Percentiles rank a stretch among this genome's conserved stretches.
Evolutionary conservation across 2,329 filamentous ascomycete species (phyloP).

Genomic region (Aspergillus glaucus): DNA sequence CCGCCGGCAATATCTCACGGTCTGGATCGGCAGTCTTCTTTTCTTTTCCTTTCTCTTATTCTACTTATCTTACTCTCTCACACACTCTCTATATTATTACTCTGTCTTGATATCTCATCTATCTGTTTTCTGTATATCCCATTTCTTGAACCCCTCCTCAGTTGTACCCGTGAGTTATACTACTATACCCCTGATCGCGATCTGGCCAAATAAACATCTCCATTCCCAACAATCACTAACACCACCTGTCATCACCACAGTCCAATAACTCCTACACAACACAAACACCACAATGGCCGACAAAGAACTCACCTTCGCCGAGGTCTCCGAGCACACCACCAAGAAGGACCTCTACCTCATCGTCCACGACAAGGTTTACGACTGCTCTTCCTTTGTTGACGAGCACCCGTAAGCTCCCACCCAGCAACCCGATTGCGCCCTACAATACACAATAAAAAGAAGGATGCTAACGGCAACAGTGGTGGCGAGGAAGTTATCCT

Average conservation of each 20-base stretch:
- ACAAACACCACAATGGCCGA: conserved; percentile 47
- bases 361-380: conserved; percentile 95
- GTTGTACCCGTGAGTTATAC: too few species aligned
- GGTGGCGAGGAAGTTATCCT: conserved; percentile 98
- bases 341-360: conserved; percentile 91
- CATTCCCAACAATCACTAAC: not conserved
- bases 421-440: too few species aligned
- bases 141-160: too few species aligned
- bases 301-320: conserved; percentile 65
- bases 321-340: conserved; percentile 77
- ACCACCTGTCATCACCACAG: not conserved
- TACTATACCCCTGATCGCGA: not conserved
- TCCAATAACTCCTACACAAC: not conserved
- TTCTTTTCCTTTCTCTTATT: conserved; percentile 3
- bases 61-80: not conserved
- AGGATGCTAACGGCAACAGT: conserved; percentile 43
- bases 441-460: not conserved
- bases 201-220: conserved; percentile 1
- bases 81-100: not conserved
- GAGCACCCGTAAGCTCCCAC: conserved; percentile 73
- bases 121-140: not conserved
- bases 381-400: conserved; percentile 80
- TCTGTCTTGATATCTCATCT: conserved; percentile 1
- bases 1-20: conserved; percentile 1
- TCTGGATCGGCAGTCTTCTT: conserved; percentile 2